These are phyloP conservation scores for Boletus barrowsii DNA, from an alignment of 768 basidiomycete species.

Conservation along the genomic window DNA sequence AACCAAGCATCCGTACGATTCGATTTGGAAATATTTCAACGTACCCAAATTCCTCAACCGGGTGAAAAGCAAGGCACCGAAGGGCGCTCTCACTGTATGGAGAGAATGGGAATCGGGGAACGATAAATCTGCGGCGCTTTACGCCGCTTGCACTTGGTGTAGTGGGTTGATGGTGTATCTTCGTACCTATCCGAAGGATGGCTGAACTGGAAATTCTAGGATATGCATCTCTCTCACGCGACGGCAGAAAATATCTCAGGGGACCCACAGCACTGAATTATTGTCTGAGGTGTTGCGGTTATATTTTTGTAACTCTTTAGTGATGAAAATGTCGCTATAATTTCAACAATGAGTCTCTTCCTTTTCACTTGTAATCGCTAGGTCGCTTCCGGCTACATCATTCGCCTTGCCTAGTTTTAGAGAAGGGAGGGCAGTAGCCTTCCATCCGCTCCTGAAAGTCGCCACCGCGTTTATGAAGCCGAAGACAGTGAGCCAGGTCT, in stretches of 20 bases:
- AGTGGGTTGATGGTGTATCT: not conserved
- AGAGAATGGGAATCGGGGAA: not conserved
- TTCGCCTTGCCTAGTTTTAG: not conserved
- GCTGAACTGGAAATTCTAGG: too few species aligned
- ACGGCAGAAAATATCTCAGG: too few species aligned
- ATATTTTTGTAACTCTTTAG: too few species aligned
- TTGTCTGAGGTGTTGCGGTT: too few species aligned
- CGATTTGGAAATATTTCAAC: too few species aligned
- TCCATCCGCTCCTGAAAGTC: constrained; percentile 70
- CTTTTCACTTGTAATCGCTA: constrained; percentile 8
- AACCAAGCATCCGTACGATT: too few species aligned
- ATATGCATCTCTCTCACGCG: too few species aligned
- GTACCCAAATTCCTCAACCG: too few species aligned
- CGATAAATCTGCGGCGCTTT: not conserved
- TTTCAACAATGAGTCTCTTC: not conserved
- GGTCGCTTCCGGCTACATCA: constrained; percentile 2
- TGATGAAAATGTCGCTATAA: too few species aligned
- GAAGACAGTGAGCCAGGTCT: constrained; percentile 42
- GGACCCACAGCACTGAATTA: too few species aligned
- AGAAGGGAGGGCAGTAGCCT: constrained; percentile 48
- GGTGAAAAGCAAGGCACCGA: too few species aligned
- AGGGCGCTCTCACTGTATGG: not conserved
- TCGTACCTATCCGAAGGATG: too few species aligned
- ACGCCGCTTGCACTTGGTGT: not conserved
- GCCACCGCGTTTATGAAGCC: constrained; percentile 51